These are phyloP conservation scores for Thielaviopsis populi DNA, from an alignment of 2,329 filamentous ascomycete genomes.

Conservation along the genomic window DNA sequence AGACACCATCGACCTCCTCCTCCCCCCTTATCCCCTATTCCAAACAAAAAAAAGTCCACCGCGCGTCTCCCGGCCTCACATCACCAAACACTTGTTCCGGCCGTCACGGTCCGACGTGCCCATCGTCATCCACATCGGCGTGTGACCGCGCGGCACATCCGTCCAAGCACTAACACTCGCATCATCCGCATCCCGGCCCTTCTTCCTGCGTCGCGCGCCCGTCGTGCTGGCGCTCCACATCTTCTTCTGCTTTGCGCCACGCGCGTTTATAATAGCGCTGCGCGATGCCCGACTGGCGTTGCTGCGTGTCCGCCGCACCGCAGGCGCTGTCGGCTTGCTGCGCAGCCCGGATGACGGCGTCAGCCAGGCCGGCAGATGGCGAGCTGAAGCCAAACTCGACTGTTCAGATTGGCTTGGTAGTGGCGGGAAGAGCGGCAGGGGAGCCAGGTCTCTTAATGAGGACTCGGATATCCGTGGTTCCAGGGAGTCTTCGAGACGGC, in stretches of 20 bases:
- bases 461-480: slow-evolving; percentile 21
- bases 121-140: slow-evolving; percentile 11
- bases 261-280: slow-evolving; percentile 47
- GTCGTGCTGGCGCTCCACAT: slow-evolving; percentile 5
- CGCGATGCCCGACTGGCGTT: slow-evolving; percentile 35
- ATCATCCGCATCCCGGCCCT: slow-evolving; percentile 26
- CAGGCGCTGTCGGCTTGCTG: slow-evolving; percentile 22
- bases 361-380: slow-evolving; percentile 5
- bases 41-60: not conserved
- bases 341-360: not conserved
- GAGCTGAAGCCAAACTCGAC: not conserved
- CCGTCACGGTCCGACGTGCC: slow-evolving; percentile 19
- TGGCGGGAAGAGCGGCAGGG: slow-evolving; percentile 14
- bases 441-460: not conserved
- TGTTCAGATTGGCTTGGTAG: not conserved
- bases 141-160: slow-evolving; percentile 29
- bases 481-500: slow-evolving; percentile 41
- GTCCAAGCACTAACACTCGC: slow-evolving; percentile 38
- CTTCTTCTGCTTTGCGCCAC: slow-evolving; percentile 35
- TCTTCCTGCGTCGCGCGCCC: slow-evolving; percentile 21
- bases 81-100: slow-evolving; percentile 37
- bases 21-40: no score
- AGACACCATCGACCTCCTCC: no score
- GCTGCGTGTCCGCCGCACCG: slow-evolving; percentile 35
- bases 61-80: slow-evolving; percentile 27